Evolutionary conservation across 495 filamentous ascomycete genomes (phyloP).

Genomic region (Trichocladium uniseriatum): DNA sequence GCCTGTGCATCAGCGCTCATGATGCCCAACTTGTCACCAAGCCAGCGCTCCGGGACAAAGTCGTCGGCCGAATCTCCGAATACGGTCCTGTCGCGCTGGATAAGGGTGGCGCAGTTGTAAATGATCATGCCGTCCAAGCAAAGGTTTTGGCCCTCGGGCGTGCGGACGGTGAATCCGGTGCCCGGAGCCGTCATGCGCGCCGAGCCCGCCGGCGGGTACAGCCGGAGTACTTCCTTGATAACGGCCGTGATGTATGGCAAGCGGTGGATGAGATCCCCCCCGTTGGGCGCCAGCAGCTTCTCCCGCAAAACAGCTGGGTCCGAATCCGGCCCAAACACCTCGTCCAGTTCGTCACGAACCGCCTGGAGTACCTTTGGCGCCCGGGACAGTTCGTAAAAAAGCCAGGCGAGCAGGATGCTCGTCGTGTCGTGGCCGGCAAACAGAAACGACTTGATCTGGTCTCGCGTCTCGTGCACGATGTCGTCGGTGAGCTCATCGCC

Average conservation of each 20-base stretch:
- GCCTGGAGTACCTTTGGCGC: constrained; percentile 32
- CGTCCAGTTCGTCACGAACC: constrained; percentile 40
- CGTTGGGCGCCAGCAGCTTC: constrained; percentile 15
- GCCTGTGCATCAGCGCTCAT: constrained; percentile 14
- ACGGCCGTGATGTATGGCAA: constrained; percentile 40
- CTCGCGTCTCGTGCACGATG: constrained; percentile 18
- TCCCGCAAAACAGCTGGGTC: constrained; percentile 16
- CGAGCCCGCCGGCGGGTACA: constrained; percentile 36
- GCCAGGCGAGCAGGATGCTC: constrained; percentile 30
- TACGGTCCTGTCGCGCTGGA: constrained; percentile 51
- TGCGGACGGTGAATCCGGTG: constrained; percentile 25
- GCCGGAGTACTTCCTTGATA: constrained; percentile 44
- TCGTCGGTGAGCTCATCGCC: constrained; percentile 14
- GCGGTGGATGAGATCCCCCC: constrained; percentile 36
- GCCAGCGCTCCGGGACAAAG: constrained; percentile 55
- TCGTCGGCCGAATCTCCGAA: constrained; percentile 47
- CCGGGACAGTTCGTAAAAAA: constrained; percentile 38
- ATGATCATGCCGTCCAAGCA: constrained; percentile 46
- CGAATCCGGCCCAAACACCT: constrained; percentile 26
- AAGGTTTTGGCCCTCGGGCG: constrained; percentile 47
- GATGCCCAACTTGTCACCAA: constrained; percentile 35
- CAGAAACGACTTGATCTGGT: constrained; percentile 37
- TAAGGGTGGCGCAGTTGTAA: constrained; percentile 40
- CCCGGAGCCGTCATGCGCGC: constrained; percentile 29
- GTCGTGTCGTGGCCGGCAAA: constrained; percentile 46